Base-by-base conservation (phyloP, 345 rosid species). In the Citrus mangshanensis region DNA sequence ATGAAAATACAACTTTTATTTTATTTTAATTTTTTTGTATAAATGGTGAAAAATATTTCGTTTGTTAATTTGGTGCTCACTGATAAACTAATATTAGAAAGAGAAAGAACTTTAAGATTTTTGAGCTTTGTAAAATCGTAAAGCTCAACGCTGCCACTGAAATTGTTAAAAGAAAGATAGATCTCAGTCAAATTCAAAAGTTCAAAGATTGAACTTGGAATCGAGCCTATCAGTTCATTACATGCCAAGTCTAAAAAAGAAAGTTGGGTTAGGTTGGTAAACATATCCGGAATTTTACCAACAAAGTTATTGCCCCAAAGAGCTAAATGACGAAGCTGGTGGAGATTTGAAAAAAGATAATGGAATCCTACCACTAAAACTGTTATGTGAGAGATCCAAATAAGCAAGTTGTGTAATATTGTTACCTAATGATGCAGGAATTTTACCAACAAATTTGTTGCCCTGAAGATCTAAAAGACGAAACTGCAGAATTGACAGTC, bases 231-330 rank as follows among this genome's bases (percentile, higher is more conserved):
- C 27, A 84, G 55, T 21, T 2, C 27, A 58, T 9, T 40, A 0
- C 3, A 3, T 32, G 30, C 35, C 35, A 40, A 1, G 13, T 0
- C 0, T 40, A 40, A 9, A 40, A 0, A 40, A 40, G 6, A 66
- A 66, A 35, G 46, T 40, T 0, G 49, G 4, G 19, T 68, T 5
- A 58, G 9, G 30, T 74, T 80, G 19, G 62, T 66, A 12, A 70
- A 27, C 9, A 72, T 54, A 0, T 73, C 38, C 5, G 81, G 88
- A 28, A 83, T 30, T 8, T 42, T 13, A 51, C 91, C 87, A 2
- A 3, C 70, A 5, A 84, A 56, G 22, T 70, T 34, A 54, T 77
- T 79, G 1, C 0, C 0, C 0, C 21, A 7, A 24, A 75, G 30
- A 49, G 6, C 59, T 24, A 70, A 62, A 7, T 9, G 34, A 7